A percentile compares a stretch with the other conserved stretches of the same genome.
phyloP scores from a whole-genome alignment of 306 rosid species.

The Sindora glabra region DNA sequence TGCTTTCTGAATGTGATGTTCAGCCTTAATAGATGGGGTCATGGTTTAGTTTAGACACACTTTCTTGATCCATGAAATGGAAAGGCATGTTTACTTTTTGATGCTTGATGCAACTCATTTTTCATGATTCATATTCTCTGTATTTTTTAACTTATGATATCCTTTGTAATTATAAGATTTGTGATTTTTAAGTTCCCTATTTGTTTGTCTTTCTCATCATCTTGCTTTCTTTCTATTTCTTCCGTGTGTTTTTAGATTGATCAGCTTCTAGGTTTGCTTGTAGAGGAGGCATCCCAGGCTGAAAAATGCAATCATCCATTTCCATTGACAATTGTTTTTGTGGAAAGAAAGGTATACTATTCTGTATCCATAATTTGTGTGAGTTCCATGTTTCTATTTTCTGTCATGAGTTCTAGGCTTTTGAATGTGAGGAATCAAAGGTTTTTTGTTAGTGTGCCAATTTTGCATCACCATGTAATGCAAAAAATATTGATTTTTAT shows the following conservation, averaged over 20 bases:
- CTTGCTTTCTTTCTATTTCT: constrained; percentile 7
- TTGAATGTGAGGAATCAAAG: neutral
- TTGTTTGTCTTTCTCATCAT: neutral
- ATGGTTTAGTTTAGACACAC: neutral
- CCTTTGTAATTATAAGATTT: too few relatives aligned
- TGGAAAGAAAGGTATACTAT: constrained; percentile 69
- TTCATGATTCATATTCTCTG: neutral
- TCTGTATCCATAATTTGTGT: neutral
- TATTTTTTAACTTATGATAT: neutral
- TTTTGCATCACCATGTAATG: too few relatives aligned
- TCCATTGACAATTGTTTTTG: constrained; percentile 77
- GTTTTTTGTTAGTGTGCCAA: too few relatives aligned
- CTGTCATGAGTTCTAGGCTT: neutral
- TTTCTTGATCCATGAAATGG: neutral
- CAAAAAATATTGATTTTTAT: too few relatives aligned
- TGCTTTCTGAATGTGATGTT: neutral
- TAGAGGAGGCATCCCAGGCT: constrained; percentile 68
- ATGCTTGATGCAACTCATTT: neutral
- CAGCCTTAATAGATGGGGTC: neutral
- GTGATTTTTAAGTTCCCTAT: too few relatives aligned
- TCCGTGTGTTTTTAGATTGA: constrained; percentile 52
- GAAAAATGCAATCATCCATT: constrained; percentile 61
- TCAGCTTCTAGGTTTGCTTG: constrained; percentile 68
- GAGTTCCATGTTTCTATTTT: neutral
- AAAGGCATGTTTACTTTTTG: neutral